Base-by-base conservation (phyloP, 2,329 filamentous ascomycete species). In the Botrytis porri region DNA sequence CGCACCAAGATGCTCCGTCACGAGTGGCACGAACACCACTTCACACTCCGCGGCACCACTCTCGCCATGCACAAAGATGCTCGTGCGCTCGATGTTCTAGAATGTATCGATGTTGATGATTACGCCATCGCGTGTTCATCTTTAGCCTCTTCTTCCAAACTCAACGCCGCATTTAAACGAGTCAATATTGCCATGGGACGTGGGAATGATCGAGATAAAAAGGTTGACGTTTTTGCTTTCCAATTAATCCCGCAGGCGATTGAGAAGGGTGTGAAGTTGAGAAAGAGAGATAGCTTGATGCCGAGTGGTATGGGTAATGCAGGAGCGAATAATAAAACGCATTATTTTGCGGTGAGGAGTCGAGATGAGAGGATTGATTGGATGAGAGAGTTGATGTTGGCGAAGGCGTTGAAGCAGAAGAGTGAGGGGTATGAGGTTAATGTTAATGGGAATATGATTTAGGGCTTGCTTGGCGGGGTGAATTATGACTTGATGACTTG, bases 301-400 rank as follows among this genome's bases (percentile, higher is more conserved):
- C 70, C 63, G 18, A 67, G 65, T 1, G 37, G 63, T 16, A 35
- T 64, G 54, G 71, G 72, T 43, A 48, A 63, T 29, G 39, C 45
- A 20, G 65, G 16, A 74, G 88, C 88, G 72, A 89, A 88, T 18
- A 89, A 89, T 78, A 98, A 97, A 86, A 92, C 93, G 62, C 95
- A 98, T 80, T 94, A 98, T 81, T 98, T 98, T 81, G 93, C 95
- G 0, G 95, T 98, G 77, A 92, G 92, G 83, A 89, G 87, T 78
- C 88, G 94, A 22, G 93, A 98, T 80, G 93, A 98, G 81, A 88
- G 95, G 75, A 98, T 98, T 79, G 95, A 98, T 81, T 99, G 96
- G 96, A 97, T 97, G 93, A 87, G 93, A 71, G 93, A 97, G 86
- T 84, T 97, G 75, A 97, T 97, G 93, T 88, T 97, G 63, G 93